Percentiles rank a stretch among this genome's conserved stretches.
Evolutionary conservation across 305 asterid species (phyloP).

Genomic region (Rubia peregrina): DNA sequence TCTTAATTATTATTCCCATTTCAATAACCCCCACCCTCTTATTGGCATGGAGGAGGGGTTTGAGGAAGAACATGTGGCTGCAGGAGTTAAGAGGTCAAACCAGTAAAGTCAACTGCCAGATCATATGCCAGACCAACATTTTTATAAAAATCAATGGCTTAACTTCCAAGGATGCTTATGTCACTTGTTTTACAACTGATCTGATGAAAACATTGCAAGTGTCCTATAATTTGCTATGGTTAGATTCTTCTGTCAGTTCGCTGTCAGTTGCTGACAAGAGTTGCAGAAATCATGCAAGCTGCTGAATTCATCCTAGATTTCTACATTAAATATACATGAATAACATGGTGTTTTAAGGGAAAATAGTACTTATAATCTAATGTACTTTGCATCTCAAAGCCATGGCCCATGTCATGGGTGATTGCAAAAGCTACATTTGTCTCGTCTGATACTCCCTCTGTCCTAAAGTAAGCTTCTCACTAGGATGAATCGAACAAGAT

Average conservation of each 20-base stretch:
- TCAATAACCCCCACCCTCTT: neutral
- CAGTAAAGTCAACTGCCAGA: constrained; percentile 14
- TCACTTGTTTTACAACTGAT: neutral
- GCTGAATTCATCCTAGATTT: neutral
- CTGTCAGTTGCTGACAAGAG: constrained; percentile 2
- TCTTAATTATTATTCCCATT: neutral
- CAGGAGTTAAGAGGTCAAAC: constrained; percentile 4
- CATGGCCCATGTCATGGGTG: neutral
- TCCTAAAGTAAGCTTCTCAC: too few relatives aligned
- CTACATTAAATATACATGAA: neutral
- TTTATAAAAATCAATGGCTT: neutral
- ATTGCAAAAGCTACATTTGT: neutral
- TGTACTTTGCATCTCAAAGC: neutral
- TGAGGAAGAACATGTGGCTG: constrained; percentile 10
- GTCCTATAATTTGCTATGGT: neutral
- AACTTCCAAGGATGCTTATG: neutral
- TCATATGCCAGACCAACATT: neutral
- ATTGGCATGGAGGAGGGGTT: neutral
- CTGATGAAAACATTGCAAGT: neutral
- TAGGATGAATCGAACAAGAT: neutral
- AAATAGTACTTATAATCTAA: neutral
- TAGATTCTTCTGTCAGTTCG: neutral
- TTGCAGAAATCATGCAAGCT: constrained; percentile 3
- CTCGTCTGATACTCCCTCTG: neutral
- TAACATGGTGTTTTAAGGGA: neutral